Evolutionary conservation across 257 asterid species (phyloP).

Genomic region (Pogostemon cablin): DNA sequence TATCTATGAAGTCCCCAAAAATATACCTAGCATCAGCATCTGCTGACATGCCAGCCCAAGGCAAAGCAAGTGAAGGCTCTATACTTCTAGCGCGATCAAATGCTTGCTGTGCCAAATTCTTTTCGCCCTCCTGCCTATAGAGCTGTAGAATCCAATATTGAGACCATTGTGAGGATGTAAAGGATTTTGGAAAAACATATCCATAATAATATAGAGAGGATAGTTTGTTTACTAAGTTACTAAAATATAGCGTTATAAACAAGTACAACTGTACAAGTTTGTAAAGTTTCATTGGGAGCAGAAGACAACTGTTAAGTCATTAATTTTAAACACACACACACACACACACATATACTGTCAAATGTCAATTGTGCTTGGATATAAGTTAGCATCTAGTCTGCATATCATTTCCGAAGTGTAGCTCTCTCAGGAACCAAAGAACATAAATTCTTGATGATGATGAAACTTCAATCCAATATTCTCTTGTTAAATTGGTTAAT

Average conservation of each 20-base stretch:
- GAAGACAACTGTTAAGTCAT: background rate
- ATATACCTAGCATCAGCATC: conserved; percentile 80
- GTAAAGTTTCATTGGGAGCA: background rate
- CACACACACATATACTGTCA: no score
- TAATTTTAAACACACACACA: conserved; percentile 1
- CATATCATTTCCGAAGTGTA: background rate
- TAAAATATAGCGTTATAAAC: conserved; percentile 10
- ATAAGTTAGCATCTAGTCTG: background rate
- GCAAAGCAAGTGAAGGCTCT: conserved; percentile 94
- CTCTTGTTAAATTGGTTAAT: background rate
- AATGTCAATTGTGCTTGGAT: background rate
- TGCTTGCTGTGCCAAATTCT: conserved; percentile 84
- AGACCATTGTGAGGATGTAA: conserved; percentile 26
- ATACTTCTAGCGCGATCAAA: conserved; percentile 98
- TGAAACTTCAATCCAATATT: background rate
- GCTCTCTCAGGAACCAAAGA: conserved; percentile 2
- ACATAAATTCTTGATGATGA: background rate
- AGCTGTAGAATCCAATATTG: conserved; percentile 55
- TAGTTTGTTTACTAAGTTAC: background rate
- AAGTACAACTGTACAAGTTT: background rate
- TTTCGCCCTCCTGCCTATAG: conserved; percentile 71
- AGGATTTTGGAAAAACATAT: conserved; percentile 4
- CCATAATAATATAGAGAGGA: conserved; percentile 23
- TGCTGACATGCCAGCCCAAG: conserved; percentile 99
- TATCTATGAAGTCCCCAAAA: conserved; percentile 19